Percentiles rank a stretch among this genome's conserved stretches.
These are phyloP conservation scores for Cladosporium sp. DNA, from an alignment of 2,329 filamentous ascomycete genomes.

Conservation along the genomic window DNA sequence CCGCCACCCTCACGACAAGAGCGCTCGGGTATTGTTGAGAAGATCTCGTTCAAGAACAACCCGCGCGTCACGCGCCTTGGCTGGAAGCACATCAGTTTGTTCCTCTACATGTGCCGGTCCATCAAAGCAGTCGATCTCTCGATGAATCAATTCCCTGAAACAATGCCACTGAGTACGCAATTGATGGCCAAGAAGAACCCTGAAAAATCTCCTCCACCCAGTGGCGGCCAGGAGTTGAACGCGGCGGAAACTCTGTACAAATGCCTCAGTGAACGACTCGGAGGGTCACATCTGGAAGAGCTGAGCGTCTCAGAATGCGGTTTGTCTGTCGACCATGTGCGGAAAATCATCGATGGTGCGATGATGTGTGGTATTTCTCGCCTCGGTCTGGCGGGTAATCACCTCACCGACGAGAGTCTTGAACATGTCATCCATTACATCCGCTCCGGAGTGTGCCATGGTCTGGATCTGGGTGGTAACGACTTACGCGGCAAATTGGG, in stretches of 20 bases:
- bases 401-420: constrained; percentile 69
- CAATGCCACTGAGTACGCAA: constrained; percentile 25
- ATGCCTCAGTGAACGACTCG: constrained; percentile 72
- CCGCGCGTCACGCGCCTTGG: constrained; percentile 76
- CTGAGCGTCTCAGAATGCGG: constrained; percentile 78
- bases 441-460: constrained; percentile 72
- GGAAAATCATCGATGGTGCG: constrained; percentile 76
- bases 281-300: constrained; percentile 72
- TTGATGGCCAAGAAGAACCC: constrained; percentile 19
- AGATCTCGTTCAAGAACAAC: constrained; percentile 86
- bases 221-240: constrained; percentile 40
- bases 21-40: constrained; percentile 74
- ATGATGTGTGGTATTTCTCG: constrained; percentile 72
- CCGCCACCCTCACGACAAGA: constrained; percentile 27
- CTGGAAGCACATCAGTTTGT: constrained; percentile 87
- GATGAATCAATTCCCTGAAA: constrained; percentile 70
- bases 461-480: constrained; percentile 85
- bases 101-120: constrained; percentile 84
- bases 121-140: constrained; percentile 84
- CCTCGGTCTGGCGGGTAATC: constrained; percentile 78
- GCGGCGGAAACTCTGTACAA: constrained; percentile 66
- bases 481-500: constrained; percentile 52
- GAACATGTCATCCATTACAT: constrained; percentile 74
- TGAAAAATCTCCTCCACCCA: constrained; percentile 17
- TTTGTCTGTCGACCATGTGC: constrained; percentile 66